Percentiles rank a stretch among this genome's conserved stretches.
phyloP scores from a whole-genome alignment of 73 alveolate species.

The Vitrella brassicaformis region DNA sequence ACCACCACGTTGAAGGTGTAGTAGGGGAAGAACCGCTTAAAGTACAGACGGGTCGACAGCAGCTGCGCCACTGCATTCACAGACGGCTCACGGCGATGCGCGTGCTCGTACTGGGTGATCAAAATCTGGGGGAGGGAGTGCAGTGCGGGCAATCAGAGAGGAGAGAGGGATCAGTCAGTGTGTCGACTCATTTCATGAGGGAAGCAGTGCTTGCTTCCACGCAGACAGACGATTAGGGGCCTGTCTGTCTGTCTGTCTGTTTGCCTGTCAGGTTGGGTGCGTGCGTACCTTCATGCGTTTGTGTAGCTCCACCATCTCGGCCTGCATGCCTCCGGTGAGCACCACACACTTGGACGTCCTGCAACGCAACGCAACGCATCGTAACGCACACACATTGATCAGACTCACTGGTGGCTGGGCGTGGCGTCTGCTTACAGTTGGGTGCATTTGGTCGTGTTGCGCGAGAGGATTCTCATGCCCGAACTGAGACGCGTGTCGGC shows the following conservation, averaged over 20 bases:
- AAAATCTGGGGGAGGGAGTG: background rate
- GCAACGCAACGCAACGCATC: background rate
- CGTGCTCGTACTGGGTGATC: conserved; percentile 32
- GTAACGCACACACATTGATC: background rate
- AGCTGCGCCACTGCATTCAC: conserved; percentile 52
- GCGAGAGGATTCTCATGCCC: background rate
- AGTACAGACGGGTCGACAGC: conserved; percentile 52
- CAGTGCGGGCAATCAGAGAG: too few species aligned
- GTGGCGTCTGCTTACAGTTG: background rate
- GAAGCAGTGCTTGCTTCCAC: background rate
- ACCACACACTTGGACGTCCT: background rate
- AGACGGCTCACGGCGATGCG: conserved; percentile 48
- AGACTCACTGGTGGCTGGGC: background rate
- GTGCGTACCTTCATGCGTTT: background rate
- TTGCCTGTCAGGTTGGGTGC: background rate
- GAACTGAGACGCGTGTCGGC: background rate
- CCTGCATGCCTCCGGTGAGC: background rate
- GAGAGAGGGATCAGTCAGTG: background rate
- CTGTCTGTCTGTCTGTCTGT: conserved; percentile 16
- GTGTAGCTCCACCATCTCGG: background rate
- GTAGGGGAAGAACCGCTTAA: conserved; percentile 63
- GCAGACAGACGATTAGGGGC: background rate
- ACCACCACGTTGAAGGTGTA: conserved; percentile 52
- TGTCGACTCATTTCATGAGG: background rate
- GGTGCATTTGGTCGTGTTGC: background rate